Evolutionary conservation across 495 filamentous ascomycete genomes (phyloP).

Genomic region (Usnea hakonensis): DNA sequence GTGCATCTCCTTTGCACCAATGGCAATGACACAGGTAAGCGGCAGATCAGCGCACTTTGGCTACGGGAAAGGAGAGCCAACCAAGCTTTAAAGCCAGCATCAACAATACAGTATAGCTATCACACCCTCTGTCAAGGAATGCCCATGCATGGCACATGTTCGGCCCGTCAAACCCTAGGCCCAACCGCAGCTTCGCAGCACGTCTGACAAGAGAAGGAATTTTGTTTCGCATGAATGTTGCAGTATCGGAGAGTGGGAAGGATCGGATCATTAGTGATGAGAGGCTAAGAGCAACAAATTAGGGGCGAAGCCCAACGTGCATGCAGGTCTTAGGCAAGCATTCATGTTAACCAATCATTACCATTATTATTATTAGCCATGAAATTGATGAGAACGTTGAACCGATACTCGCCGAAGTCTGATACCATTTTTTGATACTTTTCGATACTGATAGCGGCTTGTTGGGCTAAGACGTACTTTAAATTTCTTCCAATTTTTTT

Average conservation of each 20-base stretch:
- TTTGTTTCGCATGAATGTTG: not conserved
- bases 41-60: not conserved
- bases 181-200: not conserved
- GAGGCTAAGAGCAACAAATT: not conserved
- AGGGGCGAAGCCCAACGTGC: not conserved
- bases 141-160: not conserved
- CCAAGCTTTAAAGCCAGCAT: not conserved
- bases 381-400: not conserved
- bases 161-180: not conserved
- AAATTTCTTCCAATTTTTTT: too few relatives aligned
- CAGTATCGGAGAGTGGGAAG: not conserved
- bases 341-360: not conserved
- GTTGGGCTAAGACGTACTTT: too few relatives aligned
- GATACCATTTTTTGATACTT: not conserved
- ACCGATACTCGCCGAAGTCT: not conserved
- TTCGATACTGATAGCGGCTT: too few relatives aligned
- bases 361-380: not conserved
- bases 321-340: not conserved
- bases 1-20: not conserved
- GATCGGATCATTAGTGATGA: conserved; percentile 1
- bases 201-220: too few relatives aligned
- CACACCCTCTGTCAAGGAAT: not conserved
- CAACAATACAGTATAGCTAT: too few relatives aligned
- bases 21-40: not conserved
- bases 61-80: not conserved